A percentile compares a stretch with the other conserved stretches of the same genome.
Conservation (phyloP, 1,284 basidiomycete genomes). For the Tylopilus sp. region DNA sequence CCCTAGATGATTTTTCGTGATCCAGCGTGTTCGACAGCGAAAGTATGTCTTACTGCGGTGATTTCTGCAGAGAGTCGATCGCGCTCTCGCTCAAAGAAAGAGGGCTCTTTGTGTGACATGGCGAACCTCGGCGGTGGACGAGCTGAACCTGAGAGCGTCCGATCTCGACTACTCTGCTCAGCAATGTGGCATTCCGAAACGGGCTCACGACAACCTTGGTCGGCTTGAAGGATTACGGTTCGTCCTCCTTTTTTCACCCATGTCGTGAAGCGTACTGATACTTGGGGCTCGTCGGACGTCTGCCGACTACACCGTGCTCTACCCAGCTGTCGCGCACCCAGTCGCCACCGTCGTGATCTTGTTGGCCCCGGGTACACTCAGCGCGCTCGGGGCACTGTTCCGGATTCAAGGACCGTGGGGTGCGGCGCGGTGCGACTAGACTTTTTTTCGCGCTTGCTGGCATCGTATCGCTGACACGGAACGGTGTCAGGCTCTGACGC, state of each 20-base stretch:
- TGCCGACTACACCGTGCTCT: background rate
- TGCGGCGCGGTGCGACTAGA: background rate
- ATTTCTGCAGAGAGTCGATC: constrained; percentile 70
- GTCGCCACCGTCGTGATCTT: background rate
- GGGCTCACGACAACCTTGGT: background rate
- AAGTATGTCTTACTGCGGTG: constrained; percentile 48
- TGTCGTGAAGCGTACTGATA: background rate
- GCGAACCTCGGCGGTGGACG: background rate
- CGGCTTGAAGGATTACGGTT: background rate
- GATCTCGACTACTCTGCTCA: too few relatives aligned
- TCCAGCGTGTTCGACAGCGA: background rate
- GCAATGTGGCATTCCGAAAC: background rate
- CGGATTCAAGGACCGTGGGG: background rate
- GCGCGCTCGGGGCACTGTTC: background rate
- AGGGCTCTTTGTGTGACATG: constrained; percentile 44
- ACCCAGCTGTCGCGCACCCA: background rate
- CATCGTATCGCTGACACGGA: background rate
- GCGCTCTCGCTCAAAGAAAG: constrained; percentile 76
- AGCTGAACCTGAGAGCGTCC: too few relatives aligned
- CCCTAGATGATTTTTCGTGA: constrained; percentile 45
- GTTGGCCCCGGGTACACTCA: background rate
- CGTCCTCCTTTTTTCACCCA: background rate
- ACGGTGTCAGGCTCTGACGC: background rate
- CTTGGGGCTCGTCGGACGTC: too few relatives aligned
- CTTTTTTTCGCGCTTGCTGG: background rate